Conservation (phyloP, 441 rosid species). For the Biscutella laevigata region DNA sequence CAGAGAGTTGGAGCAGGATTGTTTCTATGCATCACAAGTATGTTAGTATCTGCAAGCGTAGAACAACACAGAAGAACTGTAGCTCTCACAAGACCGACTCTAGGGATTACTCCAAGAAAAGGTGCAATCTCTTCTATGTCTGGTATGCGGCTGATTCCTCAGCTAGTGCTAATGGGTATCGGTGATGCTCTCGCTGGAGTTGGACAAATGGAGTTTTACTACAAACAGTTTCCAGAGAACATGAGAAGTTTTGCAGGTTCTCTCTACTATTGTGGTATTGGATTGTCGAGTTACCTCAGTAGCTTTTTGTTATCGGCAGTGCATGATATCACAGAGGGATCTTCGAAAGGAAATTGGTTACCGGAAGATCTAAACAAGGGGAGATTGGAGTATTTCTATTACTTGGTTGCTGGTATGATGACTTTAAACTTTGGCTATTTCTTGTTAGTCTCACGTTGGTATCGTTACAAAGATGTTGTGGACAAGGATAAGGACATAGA, state of each 20-base stretch:
- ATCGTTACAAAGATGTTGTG: constrained; percentile 44
- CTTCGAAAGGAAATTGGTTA: constrained; percentile 39
- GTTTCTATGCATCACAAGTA: constrained; percentile 37
- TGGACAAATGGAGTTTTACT: constrained; percentile 48
- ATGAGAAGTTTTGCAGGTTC: constrained; percentile 60
- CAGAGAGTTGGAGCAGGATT: constrained; percentile 58
- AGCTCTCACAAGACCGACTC: constrained; percentile 35
- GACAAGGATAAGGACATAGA: constrained; percentile 14
- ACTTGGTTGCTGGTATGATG: constrained; percentile 40
- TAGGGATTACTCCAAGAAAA: constrained; percentile 33
- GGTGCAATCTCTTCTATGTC: constrained; percentile 51
- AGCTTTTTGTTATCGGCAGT: constrained; percentile 41
- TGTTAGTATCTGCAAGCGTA: constrained; percentile 45
- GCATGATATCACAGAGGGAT: constrained; percentile 29
- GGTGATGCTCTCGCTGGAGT: constrained; percentile 43
- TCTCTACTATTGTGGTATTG: constrained; percentile 37
- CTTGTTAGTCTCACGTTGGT: constrained; percentile 46
- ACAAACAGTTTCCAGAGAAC: constrained; percentile 65
- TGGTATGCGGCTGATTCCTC: constrained; percentile 55
- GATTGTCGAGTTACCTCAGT: constrained; percentile 37
- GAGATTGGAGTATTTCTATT: constrained; percentile 45
- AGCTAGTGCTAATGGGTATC: constrained; percentile 46
- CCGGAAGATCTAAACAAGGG: constrained; percentile 56
- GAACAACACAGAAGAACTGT: constrained; percentile 40
- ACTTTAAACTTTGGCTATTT: constrained; percentile 39